phyloP scores from a whole-genome alignment of 352 stramenopile genomes.

The Globisporangium lucens region DNA sequence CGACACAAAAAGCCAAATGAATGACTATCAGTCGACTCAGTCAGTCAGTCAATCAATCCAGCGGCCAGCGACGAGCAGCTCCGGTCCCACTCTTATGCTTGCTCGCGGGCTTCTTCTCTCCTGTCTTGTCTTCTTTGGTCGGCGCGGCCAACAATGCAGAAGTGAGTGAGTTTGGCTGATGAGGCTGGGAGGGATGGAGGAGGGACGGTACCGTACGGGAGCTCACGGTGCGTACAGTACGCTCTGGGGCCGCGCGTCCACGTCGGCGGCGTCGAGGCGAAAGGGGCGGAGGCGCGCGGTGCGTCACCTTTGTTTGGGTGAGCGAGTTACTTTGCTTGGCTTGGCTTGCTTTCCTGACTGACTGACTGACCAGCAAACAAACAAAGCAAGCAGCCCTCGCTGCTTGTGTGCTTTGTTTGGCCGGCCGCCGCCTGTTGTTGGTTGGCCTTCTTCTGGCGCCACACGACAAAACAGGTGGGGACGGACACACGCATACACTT shows the following conservation, averaged over 20 bases:
- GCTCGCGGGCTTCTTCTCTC: constrained; percentile 6
- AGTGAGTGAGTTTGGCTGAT: not conserved
- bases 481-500: not conserved
- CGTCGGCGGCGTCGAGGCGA: constrained; percentile 7
- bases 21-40: not conserved
- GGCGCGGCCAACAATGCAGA: not conserved
- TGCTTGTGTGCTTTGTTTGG: not conserved
- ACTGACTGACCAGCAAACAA: not conserved
- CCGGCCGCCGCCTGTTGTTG: not conserved
- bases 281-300: not conserved
- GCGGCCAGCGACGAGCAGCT: constrained; percentile 7
- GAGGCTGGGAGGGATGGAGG: not conserved
- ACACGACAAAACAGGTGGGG: not conserved
- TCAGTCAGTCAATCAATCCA: constrained; percentile 9
- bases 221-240: not conserved
- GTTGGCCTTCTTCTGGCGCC: not conserved
- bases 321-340: not conserved
- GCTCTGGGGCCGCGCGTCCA: constrained; percentile 3
- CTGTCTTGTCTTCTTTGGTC: not conserved
- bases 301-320: constrained; percentile 1
- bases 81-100: constrained; percentile 12
- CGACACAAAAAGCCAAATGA: not conserved
- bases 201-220: not conserved
- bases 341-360: no score
- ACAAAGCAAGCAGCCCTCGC: not conserved